Percentiles rank a stretch among this genome's conserved stretches.
Evolutionary conservation across 108 stramenopile genomes (phyloP).

Genomic region (Nannochloropsis salina): DNA sequence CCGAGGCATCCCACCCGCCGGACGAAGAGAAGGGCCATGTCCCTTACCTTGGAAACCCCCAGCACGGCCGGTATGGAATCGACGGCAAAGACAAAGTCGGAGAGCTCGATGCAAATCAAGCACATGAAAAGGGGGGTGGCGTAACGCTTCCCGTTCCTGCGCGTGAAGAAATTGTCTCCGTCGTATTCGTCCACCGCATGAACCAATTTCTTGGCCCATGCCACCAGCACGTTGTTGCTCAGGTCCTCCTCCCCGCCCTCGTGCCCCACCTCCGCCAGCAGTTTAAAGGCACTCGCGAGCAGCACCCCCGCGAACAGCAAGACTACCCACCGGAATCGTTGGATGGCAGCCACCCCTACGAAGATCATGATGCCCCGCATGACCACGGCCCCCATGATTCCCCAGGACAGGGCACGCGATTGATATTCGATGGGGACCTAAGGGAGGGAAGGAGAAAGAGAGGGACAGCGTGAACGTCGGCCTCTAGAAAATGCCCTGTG

Average conservation of each 20-base stretch:
- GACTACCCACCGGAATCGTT: constrained; percentile 66
- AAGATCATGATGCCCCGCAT: constrained; percentile 91
- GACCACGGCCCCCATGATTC: constrained; percentile 63
- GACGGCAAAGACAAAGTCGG: constrained; percentile 91
- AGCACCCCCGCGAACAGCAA: constrained; percentile 81
- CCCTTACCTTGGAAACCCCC: constrained; percentile 72
- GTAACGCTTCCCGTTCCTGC: constrained; percentile 60
- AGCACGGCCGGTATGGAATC: constrained; percentile 92
- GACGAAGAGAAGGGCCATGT: no score
- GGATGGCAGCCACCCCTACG: constrained; percentile 72
- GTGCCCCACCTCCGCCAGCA: constrained; percentile 59
- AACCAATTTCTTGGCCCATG: constrained; percentile 61
- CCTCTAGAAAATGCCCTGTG: not conserved
- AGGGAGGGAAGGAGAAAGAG: not conserved
- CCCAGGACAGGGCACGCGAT: constrained; percentile 49
- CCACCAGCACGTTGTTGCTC: constrained; percentile 65
- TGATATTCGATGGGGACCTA: constrained; percentile 16
- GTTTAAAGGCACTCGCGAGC: constrained; percentile 66
- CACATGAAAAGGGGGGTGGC: constrained; percentile 89
- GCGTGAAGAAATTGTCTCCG: constrained; percentile 79
- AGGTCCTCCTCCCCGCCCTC: constrained; percentile 69
- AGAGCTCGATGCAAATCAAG: constrained; percentile 83
- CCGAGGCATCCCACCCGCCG: not conserved
- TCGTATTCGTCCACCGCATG: constrained; percentile 68
- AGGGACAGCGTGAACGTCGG: not conserved